Evolutionary conservation across 1,139 yeast genomes (phyloP), one percentile per base, ranked within the genome.

Genomic region (Yamadazyma triangularis): DNA sequence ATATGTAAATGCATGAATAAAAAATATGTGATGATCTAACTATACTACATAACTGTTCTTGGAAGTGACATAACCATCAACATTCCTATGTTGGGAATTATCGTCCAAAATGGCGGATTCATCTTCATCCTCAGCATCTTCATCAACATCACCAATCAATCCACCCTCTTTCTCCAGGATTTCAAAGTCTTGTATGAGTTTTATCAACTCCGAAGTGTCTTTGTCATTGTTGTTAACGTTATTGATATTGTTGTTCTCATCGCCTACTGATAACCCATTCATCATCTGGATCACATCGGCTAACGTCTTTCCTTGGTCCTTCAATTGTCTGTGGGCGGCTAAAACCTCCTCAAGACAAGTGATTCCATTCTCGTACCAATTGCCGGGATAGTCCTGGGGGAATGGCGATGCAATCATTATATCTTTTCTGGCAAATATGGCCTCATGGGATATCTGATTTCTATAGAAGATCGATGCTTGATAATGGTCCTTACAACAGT

Each of bases 401-500:
- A 77, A 47, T 60, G 76, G 60, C 43, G 57, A 55, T 39, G 57
- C 44, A 58, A 59, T 35, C 51, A 64, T 40, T n/a, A 82, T 72
- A 40, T 82, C 76, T 24, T 68, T 70, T 10, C 96, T 60, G 18
- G 84, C 72, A 53, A 85, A 85, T 3, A 87, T 46, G 0, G 94
- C 86, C 44, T 86, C 95, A 23, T 64, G 64, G 6, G 81, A 71
- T 22, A 89, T 62, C 53, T 89, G 97, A 24, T 80, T 73, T 33
- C 74, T 67, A 53, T 74, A 88, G 51, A 89, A 87, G 39, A 77
- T 72, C 5, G 93, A 79, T 23, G 93, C 79, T 53, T 87, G 91
- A 51, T 78, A 87, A 53, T 91, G 96, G 26, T 73, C 75, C 45
- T 81, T 80, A 41, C 82, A 74, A 56, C 97, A 89, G 53, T 70